Evolutionary conservation across 441 rosid species (phyloP), one percentile per base, ranked within the genome.

Genomic region (Melianthus villosus): DNA sequence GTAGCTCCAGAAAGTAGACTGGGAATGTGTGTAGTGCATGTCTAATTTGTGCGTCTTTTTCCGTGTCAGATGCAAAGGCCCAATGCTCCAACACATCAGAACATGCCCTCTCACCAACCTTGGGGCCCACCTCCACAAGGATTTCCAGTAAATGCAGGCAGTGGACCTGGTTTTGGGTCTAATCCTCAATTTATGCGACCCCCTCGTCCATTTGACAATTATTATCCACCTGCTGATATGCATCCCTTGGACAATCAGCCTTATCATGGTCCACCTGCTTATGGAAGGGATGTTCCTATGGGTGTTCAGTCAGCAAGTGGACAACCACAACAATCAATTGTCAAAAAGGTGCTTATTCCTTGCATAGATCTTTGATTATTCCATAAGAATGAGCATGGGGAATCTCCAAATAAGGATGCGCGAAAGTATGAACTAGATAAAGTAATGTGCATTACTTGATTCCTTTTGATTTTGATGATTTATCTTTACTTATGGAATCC

Each of bases 71-170:
- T 63, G 60, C 60, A 57, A 46, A 47, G 38, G 58, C 30, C 49
- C 14, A 49, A 48, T 29, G 38, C 36, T 43, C 53, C 40, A 26
- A 15, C 34, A 9, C 38, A 43, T 22, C 54, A 56, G 37, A 51
- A 42, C 38, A 51, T 42, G 58, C 45, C 62, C 1, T 40, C 42
- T 2, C 66, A 36, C 26, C 57, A 50, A 25, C 34, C 44, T 16
- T 42, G 65, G 60, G 49, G 48, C 11, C 54, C 50, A n/a, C 34
- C 43, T 9, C 65, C 60, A 22, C 60, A 50, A 16, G 53, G 57
- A 27, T 41, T 32, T 26, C 50, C 46, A 16, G 33, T 42, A 9
- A 45, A 36, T 50, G 55, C 57, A 1, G 52, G 46, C 11, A 50
- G 52, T 11, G 44, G 52, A 30, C 48, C 51, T 32, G 60, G 56